phyloP scores from a whole-genome alignment of 805 yeast genomes.

The Candida vartiovaarae region DNA sequence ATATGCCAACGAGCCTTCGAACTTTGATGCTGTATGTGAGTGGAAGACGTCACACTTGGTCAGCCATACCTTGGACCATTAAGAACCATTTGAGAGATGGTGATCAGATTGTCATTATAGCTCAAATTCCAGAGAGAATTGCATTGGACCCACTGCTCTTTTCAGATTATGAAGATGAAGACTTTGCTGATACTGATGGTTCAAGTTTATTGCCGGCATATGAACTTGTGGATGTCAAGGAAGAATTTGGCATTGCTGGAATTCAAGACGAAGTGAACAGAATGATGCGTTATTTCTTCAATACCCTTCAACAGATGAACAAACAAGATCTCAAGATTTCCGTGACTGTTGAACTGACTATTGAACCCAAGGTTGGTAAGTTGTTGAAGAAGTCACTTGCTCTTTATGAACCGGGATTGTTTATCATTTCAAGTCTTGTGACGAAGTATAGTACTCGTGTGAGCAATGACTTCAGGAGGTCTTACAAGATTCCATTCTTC shows the following conservation, averaged over 20 bases:
- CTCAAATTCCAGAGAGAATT: conserved; percentile 15
- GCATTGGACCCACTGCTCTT: conserved; percentile 5
- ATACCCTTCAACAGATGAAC: conserved; percentile 6
- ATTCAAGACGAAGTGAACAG: conserved; percentile 11
- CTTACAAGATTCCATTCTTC: conserved; percentile 15
- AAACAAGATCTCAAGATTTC: conserved; percentile 14
- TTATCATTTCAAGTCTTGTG: conserved; percentile 13
- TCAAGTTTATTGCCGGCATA: conserved; percentile 2
- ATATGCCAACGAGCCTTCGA: conserved; percentile 16
- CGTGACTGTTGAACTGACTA: conserved; percentile 21
- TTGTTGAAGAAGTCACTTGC: conserved; percentile 13
- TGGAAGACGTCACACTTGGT: conserved; percentile 21
- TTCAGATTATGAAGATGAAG: background rate
- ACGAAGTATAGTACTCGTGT: conserved; percentile 5
- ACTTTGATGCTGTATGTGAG: conserved; percentile 18
- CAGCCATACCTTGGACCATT: conserved; percentile 19
- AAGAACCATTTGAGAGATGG: conserved; percentile 17
- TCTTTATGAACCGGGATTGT: conserved; percentile 17
- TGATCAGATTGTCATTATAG: conserved; percentile 17
- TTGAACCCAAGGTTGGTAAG: conserved; percentile 8
- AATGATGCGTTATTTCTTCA: conserved; percentile 11
- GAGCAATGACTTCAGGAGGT: background rate
- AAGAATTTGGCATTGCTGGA: conserved; percentile 6
- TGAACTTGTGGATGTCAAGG: conserved; percentile 11
- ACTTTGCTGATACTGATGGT: background rate